Evolutionary conservation across 306 rosid genomes (phyloP).

Genomic region (Bauhinia variegata): DNA sequence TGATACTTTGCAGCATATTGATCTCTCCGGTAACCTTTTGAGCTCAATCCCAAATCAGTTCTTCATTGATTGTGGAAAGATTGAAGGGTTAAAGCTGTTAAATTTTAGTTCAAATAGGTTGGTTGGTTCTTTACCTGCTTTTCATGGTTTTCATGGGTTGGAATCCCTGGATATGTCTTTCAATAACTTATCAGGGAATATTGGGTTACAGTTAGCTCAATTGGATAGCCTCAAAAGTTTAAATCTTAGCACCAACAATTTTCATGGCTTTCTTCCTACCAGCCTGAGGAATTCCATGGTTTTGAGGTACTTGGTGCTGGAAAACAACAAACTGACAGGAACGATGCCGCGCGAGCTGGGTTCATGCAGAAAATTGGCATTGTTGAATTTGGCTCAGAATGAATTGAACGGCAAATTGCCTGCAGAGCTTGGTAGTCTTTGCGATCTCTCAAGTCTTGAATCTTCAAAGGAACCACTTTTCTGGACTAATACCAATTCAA

Average conservation of each 20-base stretch:
- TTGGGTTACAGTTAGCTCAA: slow-evolving; percentile 36
- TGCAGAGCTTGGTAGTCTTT: slow-evolving; percentile 49
- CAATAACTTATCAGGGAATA: slow-evolving; percentile 23
- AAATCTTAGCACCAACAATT: slow-evolving; percentile 33
- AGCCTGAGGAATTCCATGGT: slow-evolving; percentile 38
- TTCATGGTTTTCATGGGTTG: slow-evolving; percentile 46
- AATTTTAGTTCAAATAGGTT: slow-evolving; percentile 48
- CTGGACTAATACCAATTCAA: slow-evolving; percentile 59
- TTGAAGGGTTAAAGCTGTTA: slow-evolving; percentile 33
- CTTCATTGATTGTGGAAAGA: slow-evolving; percentile 42
- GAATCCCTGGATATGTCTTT: slow-evolving; percentile 51
- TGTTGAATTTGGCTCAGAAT: slow-evolving; percentile 75
- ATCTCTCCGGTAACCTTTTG: slow-evolving; percentile 41
- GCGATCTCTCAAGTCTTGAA: slow-evolving; percentile 58
- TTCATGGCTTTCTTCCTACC: slow-evolving; percentile 37
- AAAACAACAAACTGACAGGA: slow-evolving; percentile 54
- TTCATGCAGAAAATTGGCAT: slow-evolving; percentile 50
- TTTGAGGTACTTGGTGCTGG: slow-evolving; percentile 55
- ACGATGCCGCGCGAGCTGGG: slow-evolving; percentile 51
- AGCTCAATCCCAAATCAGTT: slow-evolving; percentile 40
- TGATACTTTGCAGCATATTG: slow-evolving; percentile 42
- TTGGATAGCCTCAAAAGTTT: slow-evolving; percentile 43
- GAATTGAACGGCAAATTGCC: slow-evolving; percentile 58
- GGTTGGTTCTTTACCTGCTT: slow-evolving; percentile 41
- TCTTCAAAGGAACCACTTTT: slow-evolving; percentile 61